Evolutionary conservation across 192 early-diverging fungal species (phyloP).

Genomic region (Phycomyces blakesleeanus): DNA sequence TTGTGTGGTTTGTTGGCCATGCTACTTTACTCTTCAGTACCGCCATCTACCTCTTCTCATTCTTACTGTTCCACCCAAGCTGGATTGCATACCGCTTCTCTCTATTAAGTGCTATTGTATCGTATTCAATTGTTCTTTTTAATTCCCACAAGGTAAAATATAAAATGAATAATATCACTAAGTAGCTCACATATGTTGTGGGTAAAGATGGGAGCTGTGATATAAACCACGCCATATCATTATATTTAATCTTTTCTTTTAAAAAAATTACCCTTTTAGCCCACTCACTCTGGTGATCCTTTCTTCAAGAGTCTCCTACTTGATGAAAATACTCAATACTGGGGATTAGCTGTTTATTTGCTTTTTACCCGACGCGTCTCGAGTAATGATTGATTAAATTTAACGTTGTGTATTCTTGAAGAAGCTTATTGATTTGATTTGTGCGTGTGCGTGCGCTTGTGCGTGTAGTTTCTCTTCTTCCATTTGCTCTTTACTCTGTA

Average conservation of each 20-base stretch:
- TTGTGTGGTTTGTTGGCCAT: constrained; percentile 32
- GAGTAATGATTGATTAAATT: constrained; percentile 12
- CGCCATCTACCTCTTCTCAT: constrained; percentile 20
- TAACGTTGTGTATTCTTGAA: too few species aligned
- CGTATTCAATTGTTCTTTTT: constrained; percentile 29
- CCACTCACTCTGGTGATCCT: neutral
- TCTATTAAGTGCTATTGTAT: constrained; percentile 14
- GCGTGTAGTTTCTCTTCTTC: constrained; percentile 22
- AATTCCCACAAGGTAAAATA: constrained; percentile 26
- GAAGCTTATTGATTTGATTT: too few species aligned
- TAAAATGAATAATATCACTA: neutral
- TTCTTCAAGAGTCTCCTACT: constrained; percentile 18
- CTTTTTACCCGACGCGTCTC: constrained; percentile 21
- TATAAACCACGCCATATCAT: too few species aligned
- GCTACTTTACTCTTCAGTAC: neutral
- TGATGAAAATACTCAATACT: constrained; percentile 29
- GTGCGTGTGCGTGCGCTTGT: too few species aligned
- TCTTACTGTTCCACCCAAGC: constrained; percentile 16
- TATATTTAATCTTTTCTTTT: too few species aligned
- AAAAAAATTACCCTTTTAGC: neutral
- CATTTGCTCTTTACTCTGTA: constrained; percentile 23
- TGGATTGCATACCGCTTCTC: constrained; percentile 21
- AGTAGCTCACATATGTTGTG: too few species aligned
- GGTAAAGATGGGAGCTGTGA: too few species aligned
- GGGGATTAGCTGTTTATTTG: constrained; percentile 26